Evolutionary conservation across 352 stramenopile species (phyloP), one percentile per base, ranked within the genome.

Genomic region (Phytopythium aichiense): DNA sequence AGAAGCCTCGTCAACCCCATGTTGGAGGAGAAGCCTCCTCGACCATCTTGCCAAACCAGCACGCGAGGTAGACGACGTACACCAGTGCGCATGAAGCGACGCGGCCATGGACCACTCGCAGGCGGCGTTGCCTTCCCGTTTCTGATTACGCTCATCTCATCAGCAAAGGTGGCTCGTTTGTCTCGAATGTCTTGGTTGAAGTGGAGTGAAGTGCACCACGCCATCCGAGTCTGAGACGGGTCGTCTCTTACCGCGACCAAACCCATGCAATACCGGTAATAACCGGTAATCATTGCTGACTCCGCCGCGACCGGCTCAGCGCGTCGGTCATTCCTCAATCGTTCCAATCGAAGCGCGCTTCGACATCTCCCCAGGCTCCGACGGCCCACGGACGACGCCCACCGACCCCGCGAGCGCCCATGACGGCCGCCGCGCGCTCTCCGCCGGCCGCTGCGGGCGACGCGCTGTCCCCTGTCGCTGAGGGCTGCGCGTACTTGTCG

Each of bases 381-480:
- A 15, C 35, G 12, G 35, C 35, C 35, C 35, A 1, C 35, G 35
- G 12, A 15, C 35, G 35, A 11, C 35, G 12, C 35, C 35, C 35
- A 4, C 35, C 8, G 35, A 8, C 35, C 9, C 28, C 28, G 28
- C 28, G 28, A 40, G 35, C n/a, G 28, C 4, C n/a, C 48, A 54
- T 54, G 48, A 33, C 48, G 38, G n/a, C 54, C 35, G 37, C 31
- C 54, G 37, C 23, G 35, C 30, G 22, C 56, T 31, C 56, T 35
- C 20, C 23, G 16, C 18, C 33, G 8, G 25, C 35, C 23, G 22
- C 23, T n/a, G 58, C 60, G 6, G n/a, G 48, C 0, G 23, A 23
- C 48, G 13, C 48, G 30, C 51, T 45, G 16, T 57, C 51, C 16
- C 51, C 51, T 8, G 22, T 57, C 23, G 51, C 51, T 31, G 51